These are phyloP conservation scores for Pseudogymnoascus sp. DNA, from an alignment of 2,329 filamentous ascomycete genomes.

Conservation along the genomic window DNA sequence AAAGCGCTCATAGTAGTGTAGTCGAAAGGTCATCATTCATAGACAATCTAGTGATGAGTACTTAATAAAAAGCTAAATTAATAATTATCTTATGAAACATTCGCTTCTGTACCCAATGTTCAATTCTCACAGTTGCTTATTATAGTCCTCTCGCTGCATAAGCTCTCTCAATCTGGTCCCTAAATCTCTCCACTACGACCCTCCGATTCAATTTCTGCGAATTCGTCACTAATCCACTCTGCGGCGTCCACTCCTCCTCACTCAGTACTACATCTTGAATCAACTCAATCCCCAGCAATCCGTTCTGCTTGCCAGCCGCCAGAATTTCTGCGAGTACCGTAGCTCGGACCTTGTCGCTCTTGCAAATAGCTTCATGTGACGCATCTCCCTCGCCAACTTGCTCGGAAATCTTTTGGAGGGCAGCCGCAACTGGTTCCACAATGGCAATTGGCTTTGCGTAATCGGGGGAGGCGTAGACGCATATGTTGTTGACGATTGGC, in stretches of 20 bases:
- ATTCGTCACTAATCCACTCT: background rate
- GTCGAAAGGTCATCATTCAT: too few relatives aligned
- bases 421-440: conserved; percentile 60
- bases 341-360: conserved; percentile 54
- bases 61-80: too few relatives aligned
- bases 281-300: conserved; percentile 63
- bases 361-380: conserved; percentile 54
- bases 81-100: too few relatives aligned
- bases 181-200: background rate
- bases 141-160: background rate
- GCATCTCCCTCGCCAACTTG: conserved; percentile 51
- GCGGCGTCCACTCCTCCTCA: background rate
- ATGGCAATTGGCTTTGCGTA: conserved; percentile 75
- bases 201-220: background rate
- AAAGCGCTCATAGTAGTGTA: too few relatives aligned
- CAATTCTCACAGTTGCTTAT: too few relatives aligned
- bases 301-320: conserved; percentile 53
- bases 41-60: too few relatives aligned
- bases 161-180: background rate
- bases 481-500: conserved; percentile 75
- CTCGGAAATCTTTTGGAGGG: conserved; percentile 51
- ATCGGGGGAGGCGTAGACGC: conserved; percentile 71
- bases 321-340: conserved; percentile 61
- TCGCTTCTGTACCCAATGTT: too few relatives aligned
- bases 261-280: conserved; percentile 64